Conservation (phyloP, 2,329 filamentous ascomycete genomes). For the Cadophora sp. region DNA sequence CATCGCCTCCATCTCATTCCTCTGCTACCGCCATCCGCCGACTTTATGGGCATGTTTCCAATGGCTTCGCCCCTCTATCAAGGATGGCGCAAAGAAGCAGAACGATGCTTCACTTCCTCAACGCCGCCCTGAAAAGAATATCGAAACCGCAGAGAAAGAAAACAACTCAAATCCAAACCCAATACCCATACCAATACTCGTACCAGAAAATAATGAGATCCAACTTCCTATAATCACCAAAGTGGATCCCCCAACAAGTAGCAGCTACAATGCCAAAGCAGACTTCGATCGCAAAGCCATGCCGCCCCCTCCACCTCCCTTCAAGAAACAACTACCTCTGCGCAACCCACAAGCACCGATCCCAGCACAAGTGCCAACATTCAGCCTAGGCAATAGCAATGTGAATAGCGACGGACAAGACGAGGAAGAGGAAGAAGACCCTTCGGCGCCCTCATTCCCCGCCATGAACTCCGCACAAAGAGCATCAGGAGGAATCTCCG, state of each 20-base stretch:
- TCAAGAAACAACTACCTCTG: slow-evolving; percentile 39
- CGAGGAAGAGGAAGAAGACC: slow-evolving; percentile 38
- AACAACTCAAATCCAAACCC: not conserved
- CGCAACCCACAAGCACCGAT: slow-evolving; percentile 46
- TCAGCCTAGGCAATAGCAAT: slow-evolving; percentile 26
- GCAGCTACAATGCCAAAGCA: slow-evolving; percentile 29
- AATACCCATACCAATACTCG: not conserved
- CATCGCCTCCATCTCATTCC: slow-evolving; percentile 64
- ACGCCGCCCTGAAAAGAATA: slow-evolving; percentile 10
- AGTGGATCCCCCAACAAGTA: slow-evolving; percentile 4
- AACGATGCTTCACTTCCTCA: slow-evolving; percentile 25
- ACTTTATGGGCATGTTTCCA: slow-evolving; percentile 54
- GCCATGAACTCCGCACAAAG: slow-evolving; percentile 60
- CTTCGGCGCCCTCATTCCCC: slow-evolving; percentile 51
- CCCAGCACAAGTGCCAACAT: slow-evolving; percentile 31
- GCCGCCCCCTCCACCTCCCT: slow-evolving; percentile 47
- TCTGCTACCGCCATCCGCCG: slow-evolving; percentile 60
- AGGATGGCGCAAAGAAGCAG: slow-evolving; percentile 24
- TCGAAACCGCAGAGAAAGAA: not conserved
- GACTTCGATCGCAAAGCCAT: slow-evolving; percentile 47
- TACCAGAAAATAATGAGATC: not conserved
- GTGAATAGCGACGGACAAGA: slow-evolving; percentile 18
- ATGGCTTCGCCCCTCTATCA: slow-evolving; percentile 38
- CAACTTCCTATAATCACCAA: not conserved
- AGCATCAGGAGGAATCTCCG: slow-evolving; percentile 45